Base-by-base conservation (phyloP, 164 flowering plant species). In the Chimonanthus salicifolius region DNA sequence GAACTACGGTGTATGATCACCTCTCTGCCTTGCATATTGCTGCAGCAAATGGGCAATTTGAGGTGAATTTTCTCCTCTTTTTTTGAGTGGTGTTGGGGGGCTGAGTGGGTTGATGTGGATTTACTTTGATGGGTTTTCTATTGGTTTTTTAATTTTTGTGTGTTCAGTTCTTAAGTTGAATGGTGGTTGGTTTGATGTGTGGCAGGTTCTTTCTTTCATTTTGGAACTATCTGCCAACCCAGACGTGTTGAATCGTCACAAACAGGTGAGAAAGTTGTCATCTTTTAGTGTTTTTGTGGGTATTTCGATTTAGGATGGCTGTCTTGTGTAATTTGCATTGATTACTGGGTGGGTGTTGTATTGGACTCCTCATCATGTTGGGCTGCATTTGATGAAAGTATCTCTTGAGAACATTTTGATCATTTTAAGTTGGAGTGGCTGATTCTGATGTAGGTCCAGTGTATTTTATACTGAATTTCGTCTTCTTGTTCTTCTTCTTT, bases 171-270 rank as follows among this genome's bases (percentile, higher is more conserved):
- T 64, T 21, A 33, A 33, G 67, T 13, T 66, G 16, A 33, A 44
- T 66, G 68, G 46, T 66, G 47, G 46, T 10, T 45, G 44, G 7
- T 66, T 54, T 10, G 15, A 54, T 54, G 60, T 54, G 60, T 13
- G 60, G 60, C 68, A 66, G 68, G 68, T 45, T 66, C 68, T 66
- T 44, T 66, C 68, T 13, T 66, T 66, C 13, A 44, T 66, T 66
- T 44, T 66, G 49, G 68, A 66, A n/a, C 83, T 87, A 82, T 83
- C 84, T 69, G 75, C 80, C 51, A 86, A 84, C 74, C 92, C 96
- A 5, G 97, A 95, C 84, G 74, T 82, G 46, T 76, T 95, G 80
- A 95, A 89, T 87, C 92, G 99, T 16, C 81, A 85, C 78, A 95
- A 89, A 81, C 99, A 95, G 92, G 68, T 66, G n/a, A 44, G 68